Evolutionary conservation across 169 alveolate genomes (phyloP), one percentile per base, ranked within the genome.

Genomic region (Cystoisospora suis): DNA sequence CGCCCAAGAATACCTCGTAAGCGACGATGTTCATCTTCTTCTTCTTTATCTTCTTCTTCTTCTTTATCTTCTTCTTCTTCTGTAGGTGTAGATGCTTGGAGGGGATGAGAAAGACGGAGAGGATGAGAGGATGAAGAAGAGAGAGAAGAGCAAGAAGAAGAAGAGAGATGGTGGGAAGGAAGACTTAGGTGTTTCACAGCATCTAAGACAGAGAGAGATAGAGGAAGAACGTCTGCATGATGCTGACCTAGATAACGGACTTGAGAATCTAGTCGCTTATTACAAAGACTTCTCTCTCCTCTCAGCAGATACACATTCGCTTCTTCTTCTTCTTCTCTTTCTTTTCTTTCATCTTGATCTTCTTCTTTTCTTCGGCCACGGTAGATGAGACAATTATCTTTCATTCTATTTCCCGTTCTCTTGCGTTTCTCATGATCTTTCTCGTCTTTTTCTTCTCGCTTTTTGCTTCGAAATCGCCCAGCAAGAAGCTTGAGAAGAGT

Each of bases 401-500:
- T 23, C 29, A 12, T 53, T 53, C 65, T 53, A 23, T 53, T 53
- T n/a, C n/a, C n/a, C n/a, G n/a, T n/a, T n/a, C n/a, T n/a, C n/a
- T n/a, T n/a, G n/a, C n/a, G n/a, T n/a, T n/a, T n/a, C n/a, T n/a
- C n/a, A n/a, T n/a, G n/a, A n/a, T n/a, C n/a, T n/a, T n/a, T n/a
- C 77, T 6, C 77, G 23, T 20, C 42, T 12, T 20, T 65, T 44
- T 27, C 42, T 17, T 59, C 75, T 9, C 34, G 34, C 20, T 3
- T 15, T 29, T 29, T 3, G 34, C 6, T n/a, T 20, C 23, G 81
- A 17, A 77, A 15, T 3, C 80, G 81, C 40, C 94, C 94, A 20
- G 93, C 83, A 38, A 88, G 79, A 42, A 80, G 81, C 53, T 86
- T 87, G 47, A 92, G 90, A 27, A 92, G 93, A 20, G 94, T 92